Evolutionary conservation across 1,284 basidiomycete species (phyloP), one percentile per base, ranked within the genome.

Genomic region (Malassezia equina): DNA sequence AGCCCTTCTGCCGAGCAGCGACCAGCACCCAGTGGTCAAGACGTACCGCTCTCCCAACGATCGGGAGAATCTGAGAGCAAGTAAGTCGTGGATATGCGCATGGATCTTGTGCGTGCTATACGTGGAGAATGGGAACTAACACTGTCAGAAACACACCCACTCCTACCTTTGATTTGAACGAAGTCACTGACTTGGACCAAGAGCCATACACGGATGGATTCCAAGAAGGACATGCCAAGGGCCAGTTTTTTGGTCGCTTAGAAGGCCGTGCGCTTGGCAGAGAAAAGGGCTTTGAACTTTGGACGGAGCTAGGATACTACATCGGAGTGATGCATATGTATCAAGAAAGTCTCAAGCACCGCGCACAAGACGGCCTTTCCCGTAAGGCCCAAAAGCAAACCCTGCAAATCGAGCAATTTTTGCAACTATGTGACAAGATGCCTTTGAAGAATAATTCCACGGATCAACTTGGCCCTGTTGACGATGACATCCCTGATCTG

Each of bases 221-320:
- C 71, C 69, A 79, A 61, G 83, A 85, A 53, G 91, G 91, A 3
- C 81, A 81, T 65, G 82, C 80, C 0, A 90, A 95, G 71, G 93
- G 93, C 4, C 80, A 82, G 40, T 82, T 90, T 12, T 90, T 94
- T 66, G 93, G 91, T 0, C 77, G 86, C 19, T 90, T 90, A 59
- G 90, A 96, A 75, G 93, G 93, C 4, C 80, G 90, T n/a, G 84
- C 85, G 3, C 79, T 95, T 4, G 93, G 91, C 1, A 81, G 84
- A 58, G 85, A 89, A 67, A 91, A 95, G 71, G 89, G 88, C 0
- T 95, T 85, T 75, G 89, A 93, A 76, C 83, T 95, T 73, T 95
- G 91, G 90, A 90, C 94, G 75, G 93, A 96, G 75, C 80, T 96
- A 6, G 90, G 87, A 2, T 95, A 85, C 71, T 93, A 93, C 71